Conservation (phyloP, 1,139 yeast species). For the Scheffersomyces parashehatae region DNA sequence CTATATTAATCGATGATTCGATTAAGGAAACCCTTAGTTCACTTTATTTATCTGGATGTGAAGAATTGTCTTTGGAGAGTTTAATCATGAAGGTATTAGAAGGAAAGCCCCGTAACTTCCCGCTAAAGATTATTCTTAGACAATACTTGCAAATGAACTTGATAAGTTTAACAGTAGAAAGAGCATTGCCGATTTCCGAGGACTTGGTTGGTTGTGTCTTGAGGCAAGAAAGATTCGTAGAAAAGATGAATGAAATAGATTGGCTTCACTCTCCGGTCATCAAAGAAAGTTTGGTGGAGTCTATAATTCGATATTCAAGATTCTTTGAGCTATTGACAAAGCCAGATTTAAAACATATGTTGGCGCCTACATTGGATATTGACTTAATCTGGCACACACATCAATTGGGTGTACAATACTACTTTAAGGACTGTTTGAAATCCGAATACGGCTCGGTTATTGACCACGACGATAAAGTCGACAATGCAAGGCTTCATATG, state of each 20-base stretch:
- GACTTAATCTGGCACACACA: constrained; percentile 46
- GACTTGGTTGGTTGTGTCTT: constrained; percentile 34
- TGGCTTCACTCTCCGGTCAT: constrained; percentile 28
- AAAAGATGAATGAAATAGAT: constrained; percentile 28
- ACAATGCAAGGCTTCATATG: constrained; percentile 17
- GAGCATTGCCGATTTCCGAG: constrained; percentile 18
- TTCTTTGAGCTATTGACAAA: constrained; percentile 23
- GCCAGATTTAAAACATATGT: constrained; percentile 6
- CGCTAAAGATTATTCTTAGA: constrained; percentile 9
- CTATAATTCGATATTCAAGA: constrained; percentile 24
- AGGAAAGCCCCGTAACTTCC: neutral
- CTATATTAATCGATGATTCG: neutral
- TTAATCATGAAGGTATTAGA: neutral
- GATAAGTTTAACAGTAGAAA: constrained; percentile 19
- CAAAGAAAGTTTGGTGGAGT: constrained; percentile 17
- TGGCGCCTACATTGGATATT: constrained; percentile 41
- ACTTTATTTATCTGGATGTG: no score
- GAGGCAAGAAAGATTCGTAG: constrained; percentile 32
- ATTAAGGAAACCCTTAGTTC: neutral
- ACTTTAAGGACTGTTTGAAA: constrained; percentile 21
- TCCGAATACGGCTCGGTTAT: constrained; percentile 12
- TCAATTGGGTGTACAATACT: constrained; percentile 26
- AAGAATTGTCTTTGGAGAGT: neutral
- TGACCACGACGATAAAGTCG: constrained; percentile 33
- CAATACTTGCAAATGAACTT: constrained; percentile 20